Evolutionary conservation across 441 rosid genomes (phyloP).

Genomic region (Pelargonium australe): DNA sequence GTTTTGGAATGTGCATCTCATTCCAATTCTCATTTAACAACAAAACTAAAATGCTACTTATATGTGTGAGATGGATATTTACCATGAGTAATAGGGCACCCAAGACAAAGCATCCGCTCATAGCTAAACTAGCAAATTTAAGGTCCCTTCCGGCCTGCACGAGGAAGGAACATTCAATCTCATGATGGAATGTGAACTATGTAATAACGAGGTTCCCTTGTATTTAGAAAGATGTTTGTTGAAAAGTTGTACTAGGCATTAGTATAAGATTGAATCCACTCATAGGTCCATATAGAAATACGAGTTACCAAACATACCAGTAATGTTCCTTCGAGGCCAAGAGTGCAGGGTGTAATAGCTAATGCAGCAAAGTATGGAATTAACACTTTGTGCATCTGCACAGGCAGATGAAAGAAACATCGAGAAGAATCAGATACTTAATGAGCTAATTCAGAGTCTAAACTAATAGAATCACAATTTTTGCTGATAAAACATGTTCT

Average conservation of each 20-base stretch:
- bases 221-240: no score
- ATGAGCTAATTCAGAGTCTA: no score
- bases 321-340: conserved; percentile 82
- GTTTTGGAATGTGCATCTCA: no score
- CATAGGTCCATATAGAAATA: no score
- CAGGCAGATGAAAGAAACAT: conserved; percentile 9
- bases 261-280: no score
- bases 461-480: not conserved
- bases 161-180: conserved; percentile 4
- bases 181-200: no score
- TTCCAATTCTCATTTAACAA: no score
- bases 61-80: conserved; percentile 14
- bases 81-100: conserved; percentile 62
- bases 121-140: conserved; percentile 62
- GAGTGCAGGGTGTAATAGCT: conserved; percentile 59
- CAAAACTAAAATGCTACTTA: no score
- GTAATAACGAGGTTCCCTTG: no score
- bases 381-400: conserved; percentile 85
- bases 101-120: conserved; percentile 64
- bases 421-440: conserved; percentile 2
- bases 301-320: conserved; percentile 43
- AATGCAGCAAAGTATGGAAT: conserved; percentile 65
- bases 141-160: conserved; percentile 91
- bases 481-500: not conserved
- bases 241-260: no score